Base-by-base conservation (phyloP, 805 yeast genomes). In the Kurtzmaniella fragi region DNA sequence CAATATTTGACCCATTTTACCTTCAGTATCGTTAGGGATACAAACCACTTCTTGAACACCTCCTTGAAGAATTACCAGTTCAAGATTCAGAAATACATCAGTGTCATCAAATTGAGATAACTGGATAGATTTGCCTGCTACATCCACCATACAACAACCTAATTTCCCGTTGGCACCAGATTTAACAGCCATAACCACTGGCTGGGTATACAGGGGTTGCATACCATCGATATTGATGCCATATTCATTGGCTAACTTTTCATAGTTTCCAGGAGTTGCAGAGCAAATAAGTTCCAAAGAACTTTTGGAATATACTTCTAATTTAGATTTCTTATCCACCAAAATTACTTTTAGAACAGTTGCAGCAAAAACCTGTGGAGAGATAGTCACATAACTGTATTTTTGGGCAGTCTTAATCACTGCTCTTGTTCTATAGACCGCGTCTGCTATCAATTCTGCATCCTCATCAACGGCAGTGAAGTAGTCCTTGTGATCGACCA, bases 231-330 rank as follows among this genome's bases (percentile, higher is more conserved):
- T 49, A 38, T 65, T 64, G 15, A 66, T 52, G 5, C 62, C 65
- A 45, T 67, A 68, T 35, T 59, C 64, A 35, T 49, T 53, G 6
- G 64, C 51, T 34, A 67, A 49, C 7, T 47, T 80, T 42, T 82
- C 85, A 36, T 90, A 64, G 59, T 93, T 90, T 5, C 99, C 99
- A 0, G 98, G 97, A 1, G 95, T 82, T 0, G 96, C 96, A 32
- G 71, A 62, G 41, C 67, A 74, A 45, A 64, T 48, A 38, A 75
- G 63, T 36, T 59, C 69, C 76, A 95, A 91, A 44, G 60, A 64
- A 54, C 72, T 78, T 45, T 53, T 54, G 48, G 80, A 80, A 56
- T 84, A 91, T 13, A 93, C 75, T 54, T 90, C 96, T 13, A 93
- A 75, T 56, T 88, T 88, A 52, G 73, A 73, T 13, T 89, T 87